Evolutionary conservation across 768 basidiomycete genomes (phyloP).

Genomic region (Saitozyma sp.): DNA sequence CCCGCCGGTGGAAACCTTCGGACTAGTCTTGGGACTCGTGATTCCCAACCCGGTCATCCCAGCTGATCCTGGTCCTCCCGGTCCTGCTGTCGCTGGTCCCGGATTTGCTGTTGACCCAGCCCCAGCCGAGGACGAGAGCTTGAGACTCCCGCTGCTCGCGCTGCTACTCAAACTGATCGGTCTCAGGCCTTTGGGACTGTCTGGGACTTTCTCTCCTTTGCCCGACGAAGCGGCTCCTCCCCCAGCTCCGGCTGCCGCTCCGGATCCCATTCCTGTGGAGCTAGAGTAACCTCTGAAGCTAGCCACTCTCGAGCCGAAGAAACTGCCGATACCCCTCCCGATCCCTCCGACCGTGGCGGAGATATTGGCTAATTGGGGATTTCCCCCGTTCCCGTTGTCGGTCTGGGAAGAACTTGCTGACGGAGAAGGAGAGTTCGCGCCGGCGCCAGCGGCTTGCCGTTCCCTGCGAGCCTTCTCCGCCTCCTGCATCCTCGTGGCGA

Average conservation of each 20-base stretch:
- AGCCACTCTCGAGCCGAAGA: constrained; percentile 43
- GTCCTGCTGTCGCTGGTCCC: no score
- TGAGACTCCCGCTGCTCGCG: no score
- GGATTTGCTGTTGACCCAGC: no score
- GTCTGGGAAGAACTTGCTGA: background rate
- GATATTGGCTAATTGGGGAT: constrained; percentile 36
- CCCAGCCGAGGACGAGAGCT: no score
- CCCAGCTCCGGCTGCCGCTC: background rate
- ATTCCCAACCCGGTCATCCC: no score
- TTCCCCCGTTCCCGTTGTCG: background rate
- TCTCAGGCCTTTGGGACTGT: constrained; percentile 27
- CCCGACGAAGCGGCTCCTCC: background rate
- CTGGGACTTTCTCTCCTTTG: background rate
- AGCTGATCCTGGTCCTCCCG: no score
- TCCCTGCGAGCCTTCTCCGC: constrained; percentile 25
- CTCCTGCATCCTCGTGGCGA: constrained; percentile 40
- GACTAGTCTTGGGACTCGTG: no score
- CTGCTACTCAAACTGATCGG: constrained; percentile 34
- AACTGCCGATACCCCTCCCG: constrained; percentile 46
- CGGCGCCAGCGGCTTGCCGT: constrained; percentile 2
- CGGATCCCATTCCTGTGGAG: background rate
- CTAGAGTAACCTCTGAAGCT: constrained; percentile 20
- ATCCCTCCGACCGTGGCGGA: constrained; percentile 46
- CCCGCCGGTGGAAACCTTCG: no score
- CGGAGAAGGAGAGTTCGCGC: constrained; percentile 1